Base-by-base conservation (phyloP, 305 asterid genomes). In the Caryopteris hybrid region DNA sequence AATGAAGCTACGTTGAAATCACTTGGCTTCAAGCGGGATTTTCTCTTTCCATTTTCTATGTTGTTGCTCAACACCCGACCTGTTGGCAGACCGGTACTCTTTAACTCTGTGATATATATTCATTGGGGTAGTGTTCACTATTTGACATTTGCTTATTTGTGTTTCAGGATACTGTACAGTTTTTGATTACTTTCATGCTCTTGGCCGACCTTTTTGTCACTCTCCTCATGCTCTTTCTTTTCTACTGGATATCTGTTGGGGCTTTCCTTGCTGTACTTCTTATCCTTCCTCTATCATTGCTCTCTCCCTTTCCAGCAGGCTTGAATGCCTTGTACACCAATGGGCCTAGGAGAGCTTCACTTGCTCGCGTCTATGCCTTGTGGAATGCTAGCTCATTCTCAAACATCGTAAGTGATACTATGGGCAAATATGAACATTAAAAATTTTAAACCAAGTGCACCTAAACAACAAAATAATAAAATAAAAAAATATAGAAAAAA, bases 261-360 rank as follows among this genome's bases (percentile, higher is more conserved):
- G 95, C 94, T 62, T 88, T 93, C 76, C 92, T 93, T 56, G 92
- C 97, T 61, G 89, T 93, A 58, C 89, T 93, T 72, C 95, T 93
- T 62, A 76, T 93, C 79, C 99, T 93, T 70, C 99, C 99, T 66
- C 79, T 93, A 61, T 93, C 99, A 2, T 76, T 93, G 84, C 97
- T 93, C 79, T 93, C 95, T 38, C 96, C 99, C 29, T 88, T 90
- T 72, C 96, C 91, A 55, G 99, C 99, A 41, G 99, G 99, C 74
- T 79, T 93, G 84, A 93, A 90, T 81, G 95, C 96, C 76, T 79
- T 93, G 53, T 93, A 90, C 78, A 88, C 94, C 74, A 87, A 84
- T 81, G 96, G 97, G 68, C 95, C 92, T 47, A 82, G 93, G 76
- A 89, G 91, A 82, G 91, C 94, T 73, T 82, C 94, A 63, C 97